Evolutionary conservation across 306 rosid species (phyloP).

Genomic region (Rosa lucieae): DNA sequence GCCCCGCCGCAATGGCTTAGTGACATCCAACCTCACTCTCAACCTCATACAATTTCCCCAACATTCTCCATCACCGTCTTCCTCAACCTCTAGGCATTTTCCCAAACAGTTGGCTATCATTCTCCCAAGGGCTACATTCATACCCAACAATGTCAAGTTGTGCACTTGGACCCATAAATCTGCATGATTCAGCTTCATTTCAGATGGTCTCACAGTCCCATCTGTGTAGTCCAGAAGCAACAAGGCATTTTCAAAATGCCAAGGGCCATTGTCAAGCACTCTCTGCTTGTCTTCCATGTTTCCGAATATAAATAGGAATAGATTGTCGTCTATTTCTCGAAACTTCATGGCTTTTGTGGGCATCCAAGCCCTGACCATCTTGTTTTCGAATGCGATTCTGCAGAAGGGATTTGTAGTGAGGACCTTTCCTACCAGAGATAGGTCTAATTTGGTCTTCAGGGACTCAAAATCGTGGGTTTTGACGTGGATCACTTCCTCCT

Average conservation of each 20-base stretch:
- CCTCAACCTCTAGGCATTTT: not conserved
- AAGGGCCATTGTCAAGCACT: conserved; percentile 1
- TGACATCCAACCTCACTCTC: not conserved
- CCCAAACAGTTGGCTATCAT: not conserved
- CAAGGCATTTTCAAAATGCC: not conserved
- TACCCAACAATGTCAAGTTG: not conserved
- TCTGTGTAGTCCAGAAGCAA: not conserved
- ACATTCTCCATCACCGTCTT: not conserved
- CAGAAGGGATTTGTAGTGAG: not conserved
- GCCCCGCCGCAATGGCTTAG: not conserved
- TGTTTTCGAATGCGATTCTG: not conserved
- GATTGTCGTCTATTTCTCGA: not conserved
- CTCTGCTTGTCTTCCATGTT: not conserved
- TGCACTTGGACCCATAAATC: not conserved
- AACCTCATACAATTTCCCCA: not conserved
- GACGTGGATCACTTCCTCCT: not conserved
- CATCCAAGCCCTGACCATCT: not conserved
- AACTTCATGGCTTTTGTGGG: not conserved
- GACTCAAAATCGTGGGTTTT: not conserved
- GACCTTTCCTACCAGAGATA: not conserved
- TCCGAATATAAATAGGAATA: not conserved
- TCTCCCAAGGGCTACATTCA: not conserved
- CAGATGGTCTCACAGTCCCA: not conserved
- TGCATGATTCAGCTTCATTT: not conserved
- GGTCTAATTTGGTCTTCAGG: not conserved